Evolutionary conservation across 257 asterid genomes (phyloP).

Genomic region (Nicotiana sylvestris): DNA sequence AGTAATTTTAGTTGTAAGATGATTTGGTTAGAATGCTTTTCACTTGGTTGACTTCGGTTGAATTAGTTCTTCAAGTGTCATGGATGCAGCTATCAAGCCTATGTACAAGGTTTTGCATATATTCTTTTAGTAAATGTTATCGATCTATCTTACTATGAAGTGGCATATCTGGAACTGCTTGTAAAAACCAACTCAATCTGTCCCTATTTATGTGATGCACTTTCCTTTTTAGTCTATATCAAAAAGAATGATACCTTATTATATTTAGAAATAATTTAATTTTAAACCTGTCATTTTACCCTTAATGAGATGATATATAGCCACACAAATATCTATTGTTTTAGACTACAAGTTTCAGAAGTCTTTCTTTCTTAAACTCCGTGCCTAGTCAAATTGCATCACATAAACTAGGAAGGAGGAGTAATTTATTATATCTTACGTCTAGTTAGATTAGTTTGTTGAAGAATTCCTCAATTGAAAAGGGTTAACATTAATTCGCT

Average conservation of each 20-base stretch:
- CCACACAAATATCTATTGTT: no score
- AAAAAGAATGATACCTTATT: no score
- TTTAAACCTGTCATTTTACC: no score
- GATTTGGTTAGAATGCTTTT: slow-evolving; percentile 1
- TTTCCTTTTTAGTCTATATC: no score
- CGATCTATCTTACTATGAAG: background rate
- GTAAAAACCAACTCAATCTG: background rate
- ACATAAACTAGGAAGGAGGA: no score
- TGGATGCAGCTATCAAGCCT: background rate
- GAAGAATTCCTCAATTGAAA: background rate
- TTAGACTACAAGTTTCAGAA: no score
- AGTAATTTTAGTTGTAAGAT: background rate
- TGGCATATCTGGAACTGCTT: background rate
- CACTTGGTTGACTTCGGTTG: background rate
- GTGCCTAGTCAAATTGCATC: no score
- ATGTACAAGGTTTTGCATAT: background rate
- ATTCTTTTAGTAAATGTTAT: background rate
- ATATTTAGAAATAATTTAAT: no score
- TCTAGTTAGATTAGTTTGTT: background rate
- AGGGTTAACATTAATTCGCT: background rate
- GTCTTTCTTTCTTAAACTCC: no score
- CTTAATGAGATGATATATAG: no score
- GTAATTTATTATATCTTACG: background rate
- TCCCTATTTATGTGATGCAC: no score
- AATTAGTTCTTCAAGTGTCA: background rate